These are phyloP conservation scores for Telfairia occidentalis DNA, from an alignment of 331 rosid species.

Conservation along the genomic window DNA sequence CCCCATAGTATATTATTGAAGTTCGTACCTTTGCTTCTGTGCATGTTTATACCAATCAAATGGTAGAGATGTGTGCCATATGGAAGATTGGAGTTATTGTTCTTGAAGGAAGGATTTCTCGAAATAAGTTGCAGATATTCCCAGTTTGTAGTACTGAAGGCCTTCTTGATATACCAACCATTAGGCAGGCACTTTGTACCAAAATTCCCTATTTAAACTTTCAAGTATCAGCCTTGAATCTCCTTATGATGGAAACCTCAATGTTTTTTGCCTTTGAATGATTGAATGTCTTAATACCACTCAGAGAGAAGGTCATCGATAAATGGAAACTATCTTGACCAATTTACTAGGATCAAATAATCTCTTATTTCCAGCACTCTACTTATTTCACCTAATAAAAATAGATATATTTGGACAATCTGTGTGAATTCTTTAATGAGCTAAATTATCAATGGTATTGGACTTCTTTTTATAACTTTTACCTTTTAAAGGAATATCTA, in stretches of 20 bases:
- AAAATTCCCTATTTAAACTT: not conserved
- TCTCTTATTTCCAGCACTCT: not conserved
- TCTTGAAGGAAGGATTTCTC: not conserved
- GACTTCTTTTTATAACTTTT: not conserved
- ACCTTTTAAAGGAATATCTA: not conserved
- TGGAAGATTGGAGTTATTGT: conserved; percentile 4
- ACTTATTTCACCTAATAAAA: not conserved
- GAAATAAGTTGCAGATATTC: not conserved
- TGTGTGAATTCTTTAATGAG: not conserved
- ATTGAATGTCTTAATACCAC: not conserved
- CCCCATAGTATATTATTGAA: not conserved
- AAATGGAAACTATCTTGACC: not conserved
- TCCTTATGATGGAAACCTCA: not conserved
- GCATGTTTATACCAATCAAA: not conserved
- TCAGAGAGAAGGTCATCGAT: not conserved
- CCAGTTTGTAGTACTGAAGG: not conserved
- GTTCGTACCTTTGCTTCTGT: not conserved
- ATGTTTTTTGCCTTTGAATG: not conserved
- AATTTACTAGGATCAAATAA: not conserved
- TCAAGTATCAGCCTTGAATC: not conserved
- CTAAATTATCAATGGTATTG: not conserved
- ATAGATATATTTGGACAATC: not conserved
- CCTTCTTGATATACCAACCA: not conserved
- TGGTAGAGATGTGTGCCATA: not conserved
- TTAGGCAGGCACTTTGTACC: not conserved